Conservation (phyloP, 1,284 basidiomycete species). For the Coriolopsis trogii region DNA sequence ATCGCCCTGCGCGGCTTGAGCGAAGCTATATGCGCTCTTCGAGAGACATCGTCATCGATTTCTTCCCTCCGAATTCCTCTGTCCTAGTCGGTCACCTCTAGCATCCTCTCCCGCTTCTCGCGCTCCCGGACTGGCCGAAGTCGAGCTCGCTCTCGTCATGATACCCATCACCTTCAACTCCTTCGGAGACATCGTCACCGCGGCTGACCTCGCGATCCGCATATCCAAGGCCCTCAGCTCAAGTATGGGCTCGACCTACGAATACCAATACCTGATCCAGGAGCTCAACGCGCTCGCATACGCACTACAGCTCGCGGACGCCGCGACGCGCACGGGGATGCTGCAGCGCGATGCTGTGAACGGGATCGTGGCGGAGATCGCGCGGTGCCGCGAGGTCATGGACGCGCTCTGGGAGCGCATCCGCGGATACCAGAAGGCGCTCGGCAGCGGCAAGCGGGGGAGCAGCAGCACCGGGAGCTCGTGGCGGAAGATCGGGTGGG, state of each 20-base stretch:
- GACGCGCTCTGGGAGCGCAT: constrained; percentile 1
- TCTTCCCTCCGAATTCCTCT: no score
- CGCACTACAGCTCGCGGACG: background rate
- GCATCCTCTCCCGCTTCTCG: no score
- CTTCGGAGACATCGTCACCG: constrained; percentile 18
- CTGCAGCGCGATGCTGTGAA: background rate
- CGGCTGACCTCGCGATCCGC: constrained; percentile 20
- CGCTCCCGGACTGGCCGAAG: no score
- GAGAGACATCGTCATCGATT: no score
- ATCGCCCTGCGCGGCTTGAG: no score
- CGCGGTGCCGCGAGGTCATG: constrained; percentile 1
- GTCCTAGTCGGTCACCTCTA: no score
- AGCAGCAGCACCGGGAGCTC: background rate
- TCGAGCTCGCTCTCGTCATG: no score
- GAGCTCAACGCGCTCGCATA: background rate
- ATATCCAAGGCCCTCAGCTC: constrained; percentile 4
- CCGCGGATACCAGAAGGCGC: constrained; percentile 1
- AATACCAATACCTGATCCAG: constrained; percentile 2
- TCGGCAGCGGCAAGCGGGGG: background rate
- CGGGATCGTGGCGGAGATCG: constrained; percentile 1
- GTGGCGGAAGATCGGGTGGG: constrained; percentile 7
- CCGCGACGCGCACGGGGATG: background rate
- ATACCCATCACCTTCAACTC: constrained; percentile 12
- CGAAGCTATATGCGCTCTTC: no score
- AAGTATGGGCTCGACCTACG: background rate